Evolutionary conservation across 306 rosid genomes (phyloP).

Genomic region (Albizia julibrissin): DNA sequence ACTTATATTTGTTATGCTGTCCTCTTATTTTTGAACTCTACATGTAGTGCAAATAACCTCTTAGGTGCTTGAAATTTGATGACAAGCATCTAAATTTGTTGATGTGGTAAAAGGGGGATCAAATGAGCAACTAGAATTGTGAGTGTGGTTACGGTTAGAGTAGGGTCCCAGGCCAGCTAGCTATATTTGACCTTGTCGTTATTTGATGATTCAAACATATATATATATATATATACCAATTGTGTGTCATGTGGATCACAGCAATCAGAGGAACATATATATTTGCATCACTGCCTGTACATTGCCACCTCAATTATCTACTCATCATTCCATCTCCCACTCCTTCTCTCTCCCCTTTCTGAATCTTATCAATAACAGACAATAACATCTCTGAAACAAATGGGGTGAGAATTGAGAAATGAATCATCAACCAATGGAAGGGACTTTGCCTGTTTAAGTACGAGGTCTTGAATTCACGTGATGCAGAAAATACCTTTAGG

Average conservation of each 20-base stretch:
- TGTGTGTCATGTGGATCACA: neutral
- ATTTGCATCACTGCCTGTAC: neutral
- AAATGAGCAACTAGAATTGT: neutral
- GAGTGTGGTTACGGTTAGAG: neutral
- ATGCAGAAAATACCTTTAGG: too few relatives aligned
- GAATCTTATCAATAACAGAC: too few relatives aligned
- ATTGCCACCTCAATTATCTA: constrained; percentile 15
- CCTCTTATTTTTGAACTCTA: too few relatives aligned
- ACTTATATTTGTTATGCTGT: too few relatives aligned
- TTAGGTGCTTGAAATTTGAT: too few relatives aligned
- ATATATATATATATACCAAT: too few relatives aligned
- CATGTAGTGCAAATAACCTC: too few relatives aligned
- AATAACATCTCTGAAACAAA: too few relatives aligned
- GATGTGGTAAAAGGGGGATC: neutral
- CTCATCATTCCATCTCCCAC: neutral
- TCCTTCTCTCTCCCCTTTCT: neutral
- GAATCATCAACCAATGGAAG: too few relatives aligned
- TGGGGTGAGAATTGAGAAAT: neutral
- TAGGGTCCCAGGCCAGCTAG: neutral
- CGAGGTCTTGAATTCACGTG: too few relatives aligned
- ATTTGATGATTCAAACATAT: neutral
- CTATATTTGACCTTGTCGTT: neutral
- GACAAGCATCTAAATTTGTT: too few relatives aligned
- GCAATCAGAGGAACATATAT: neutral
- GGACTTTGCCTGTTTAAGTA: too few relatives aligned